Evolutionary conservation across 148 eudicot species (phyloP).

Genomic region (Cornus florida): DNA sequence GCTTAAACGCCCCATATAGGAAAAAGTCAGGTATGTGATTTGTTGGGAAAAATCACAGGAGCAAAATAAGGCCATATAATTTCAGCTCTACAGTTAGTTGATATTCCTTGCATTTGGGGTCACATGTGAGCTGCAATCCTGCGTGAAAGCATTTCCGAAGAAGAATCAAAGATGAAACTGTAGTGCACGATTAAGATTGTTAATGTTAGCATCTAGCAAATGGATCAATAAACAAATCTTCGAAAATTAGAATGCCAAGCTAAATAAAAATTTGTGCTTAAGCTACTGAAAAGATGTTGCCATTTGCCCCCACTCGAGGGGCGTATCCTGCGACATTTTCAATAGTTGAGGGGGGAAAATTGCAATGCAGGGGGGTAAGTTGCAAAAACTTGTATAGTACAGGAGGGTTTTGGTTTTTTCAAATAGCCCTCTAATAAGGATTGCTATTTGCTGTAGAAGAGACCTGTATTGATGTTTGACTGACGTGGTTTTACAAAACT

Average conservation of each 20-base stretch:
- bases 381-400: too few relatives aligned
- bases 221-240: background rate
- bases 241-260: background rate
- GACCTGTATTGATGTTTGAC: background rate
- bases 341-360: too few relatives aligned
- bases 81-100: constrained; percentile 58
- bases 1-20: constrained; percentile 56
- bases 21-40: constrained; percentile 67
- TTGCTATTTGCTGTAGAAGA: background rate
- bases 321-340: too few relatives aligned
- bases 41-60: constrained; percentile 58
- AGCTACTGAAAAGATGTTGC: too few relatives aligned
- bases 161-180: too few relatives aligned
- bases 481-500: background rate
- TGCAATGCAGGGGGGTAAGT: too few relatives aligned
- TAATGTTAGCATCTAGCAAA: background rate
- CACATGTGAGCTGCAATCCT: background rate
- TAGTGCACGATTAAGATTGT: too few relatives aligned
- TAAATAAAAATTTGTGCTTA: too few relatives aligned
- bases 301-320: too few relatives aligned
- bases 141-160: background rate
- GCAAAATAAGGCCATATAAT: constrained; percentile 32
- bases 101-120: constrained; percentile 76
- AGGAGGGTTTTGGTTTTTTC: too few relatives aligned
- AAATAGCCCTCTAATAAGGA: too few relatives aligned